Conservation (phyloP, 257 asterid genomes). For the Gentiana straminea region DNA sequence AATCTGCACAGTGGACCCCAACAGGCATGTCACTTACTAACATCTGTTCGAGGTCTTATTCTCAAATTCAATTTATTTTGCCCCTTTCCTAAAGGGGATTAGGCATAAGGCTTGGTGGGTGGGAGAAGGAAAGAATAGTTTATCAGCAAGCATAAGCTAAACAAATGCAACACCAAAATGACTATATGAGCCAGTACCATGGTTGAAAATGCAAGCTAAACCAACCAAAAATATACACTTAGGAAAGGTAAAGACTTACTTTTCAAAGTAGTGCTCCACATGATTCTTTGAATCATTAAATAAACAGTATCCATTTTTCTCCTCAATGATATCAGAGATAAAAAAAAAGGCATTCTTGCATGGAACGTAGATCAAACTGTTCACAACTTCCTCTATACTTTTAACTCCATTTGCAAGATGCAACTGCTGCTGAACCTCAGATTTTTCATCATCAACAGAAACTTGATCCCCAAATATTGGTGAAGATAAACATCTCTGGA, state of each 20-base stretch:
- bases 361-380: constrained; percentile 85
- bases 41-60: no score
- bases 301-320: constrained; percentile 44
- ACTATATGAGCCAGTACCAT: background rate
- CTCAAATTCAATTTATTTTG: no score
- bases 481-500: constrained; percentile 75
- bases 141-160: background rate
- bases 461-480: constrained; percentile 43
- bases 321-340: constrained; percentile 50
- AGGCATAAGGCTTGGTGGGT: no score
- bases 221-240: background rate
- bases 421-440: constrained; percentile 33
- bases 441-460: constrained; percentile 21
- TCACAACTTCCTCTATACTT: constrained; percentile 41
- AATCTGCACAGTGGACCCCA: no score
- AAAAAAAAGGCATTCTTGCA: constrained; percentile 63
- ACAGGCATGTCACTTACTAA: no score
- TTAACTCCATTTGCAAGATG: constrained; percentile 68
- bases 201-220: constrained; percentile 3
- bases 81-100: no score
- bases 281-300: constrained; percentile 44
- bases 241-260: constrained; percentile 31
- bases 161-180: background rate
- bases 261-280: constrained; percentile 51
- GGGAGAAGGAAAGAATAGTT: no score